These are phyloP conservation scores for Boletus speciosus DNA, from an alignment of 768 basidiomycete genomes.

Conservation along the genomic window DNA sequence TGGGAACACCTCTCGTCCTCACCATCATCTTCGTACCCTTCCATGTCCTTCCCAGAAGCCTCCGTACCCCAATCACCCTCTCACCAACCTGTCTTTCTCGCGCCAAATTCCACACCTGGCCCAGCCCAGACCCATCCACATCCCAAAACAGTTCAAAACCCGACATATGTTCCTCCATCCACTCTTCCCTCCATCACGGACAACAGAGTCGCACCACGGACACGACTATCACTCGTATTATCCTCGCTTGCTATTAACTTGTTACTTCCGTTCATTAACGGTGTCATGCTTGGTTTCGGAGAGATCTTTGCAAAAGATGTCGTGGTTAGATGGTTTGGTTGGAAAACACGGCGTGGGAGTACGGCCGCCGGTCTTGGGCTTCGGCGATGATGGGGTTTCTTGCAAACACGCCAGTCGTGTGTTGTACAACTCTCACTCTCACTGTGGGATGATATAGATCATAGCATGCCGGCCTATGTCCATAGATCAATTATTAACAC, in stretches of 20 bases:
- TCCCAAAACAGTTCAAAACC: constrained; percentile 21
- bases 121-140: constrained; percentile 14
- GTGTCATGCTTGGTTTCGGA: constrained; percentile 95
- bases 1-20: constrained; percentile 74
- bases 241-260: constrained; percentile 82
- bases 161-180: constrained; percentile 35
- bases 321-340: constrained; percentile 52
- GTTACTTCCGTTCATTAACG: constrained; percentile 84
- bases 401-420: not conserved
- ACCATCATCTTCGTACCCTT: constrained; percentile 67
- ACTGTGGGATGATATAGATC: not conserved
- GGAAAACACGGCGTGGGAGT: constrained; percentile 31
- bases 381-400: constrained; percentile 11
- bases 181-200: constrained; percentile 73
- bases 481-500: not conserved
- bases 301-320: constrained; percentile 87
- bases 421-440: not conserved
- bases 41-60: constrained; percentile 69
- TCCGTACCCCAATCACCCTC: constrained; percentile 49
- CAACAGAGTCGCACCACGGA: constrained; percentile 57
- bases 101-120: constrained; percentile 3
- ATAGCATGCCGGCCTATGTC: not conserved
- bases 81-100: constrained; percentile 21
- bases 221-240: constrained; percentile 64
- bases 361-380: constrained; percentile 26